Evolutionary conservation across 2,329 filamentous ascomycete species (phyloP).

Genomic region (Lachnellula arida): DNA sequence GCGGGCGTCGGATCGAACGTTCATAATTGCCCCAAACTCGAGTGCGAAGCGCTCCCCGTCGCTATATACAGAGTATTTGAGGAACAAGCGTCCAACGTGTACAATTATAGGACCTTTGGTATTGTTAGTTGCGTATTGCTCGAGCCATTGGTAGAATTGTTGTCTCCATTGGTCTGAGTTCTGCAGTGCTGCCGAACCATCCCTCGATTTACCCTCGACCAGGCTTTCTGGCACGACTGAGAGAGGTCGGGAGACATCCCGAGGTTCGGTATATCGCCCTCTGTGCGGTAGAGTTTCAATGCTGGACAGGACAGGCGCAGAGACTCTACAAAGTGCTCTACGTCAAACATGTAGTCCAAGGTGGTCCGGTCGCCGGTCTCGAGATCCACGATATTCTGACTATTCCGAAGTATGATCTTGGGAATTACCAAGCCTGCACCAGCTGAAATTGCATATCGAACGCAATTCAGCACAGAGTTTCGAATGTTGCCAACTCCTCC

Average conservation of each 20-base stretch:
- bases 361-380: constrained; percentile 10
- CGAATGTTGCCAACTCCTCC: constrained; percentile 29
- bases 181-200: constrained; percentile 13
- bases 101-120: constrained; percentile 25
- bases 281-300: constrained; percentile 20
- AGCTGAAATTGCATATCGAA: constrained; percentile 24
- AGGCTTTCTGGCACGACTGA: constrained; percentile 15
- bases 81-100: constrained; percentile 41
- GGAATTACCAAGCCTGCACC: constrained; percentile 23
- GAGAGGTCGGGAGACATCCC: constrained; percentile 8
- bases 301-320: constrained; percentile 26
- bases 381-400: constrained; percentile 19
- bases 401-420: constrained; percentile 17
- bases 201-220: constrained; percentile 3
- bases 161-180: constrained; percentile 3
- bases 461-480: constrained; percentile 27
- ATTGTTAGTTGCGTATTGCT: constrained; percentile 23
- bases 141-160: constrained; percentile 8
- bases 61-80: constrained; percentile 35
- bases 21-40: constrained; percentile 39
- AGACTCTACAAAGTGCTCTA: constrained; percentile 22
- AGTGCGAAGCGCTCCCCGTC: constrained; percentile 34
- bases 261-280: constrained; percentile 17
- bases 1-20: constrained; percentile 24
- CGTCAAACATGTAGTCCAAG: constrained; percentile 28